A percentile compares a stretch with the other conserved stretches of the same genome.
Conservation (phyloP, 768 basidiomycete genomes). For the Scleroderma bovista region DNA sequence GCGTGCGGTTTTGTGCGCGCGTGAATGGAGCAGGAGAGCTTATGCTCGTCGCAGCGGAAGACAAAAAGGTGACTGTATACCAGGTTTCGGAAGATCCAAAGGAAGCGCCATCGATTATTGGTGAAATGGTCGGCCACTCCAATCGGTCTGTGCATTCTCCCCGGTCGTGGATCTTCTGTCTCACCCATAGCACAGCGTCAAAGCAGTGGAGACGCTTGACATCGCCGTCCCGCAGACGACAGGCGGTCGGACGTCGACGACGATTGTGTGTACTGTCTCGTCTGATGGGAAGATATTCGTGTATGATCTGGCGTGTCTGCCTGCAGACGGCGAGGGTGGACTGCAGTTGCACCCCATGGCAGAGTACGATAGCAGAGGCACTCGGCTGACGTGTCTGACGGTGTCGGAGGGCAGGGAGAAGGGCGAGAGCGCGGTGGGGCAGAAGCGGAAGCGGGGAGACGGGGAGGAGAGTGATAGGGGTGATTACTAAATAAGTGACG, state of each 20-base stretch:
- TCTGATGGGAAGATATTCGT: slow-evolving; percentile 85
- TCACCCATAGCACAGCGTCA: slow-evolving; percentile 50
- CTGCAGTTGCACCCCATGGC: slow-evolving; percentile 49
- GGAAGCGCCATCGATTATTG: slow-evolving; percentile 52
- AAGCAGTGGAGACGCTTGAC: slow-evolving; percentile 64
- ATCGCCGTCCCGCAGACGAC: slow-evolving; percentile 47
- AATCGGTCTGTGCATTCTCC: slow-evolving; percentile 59
- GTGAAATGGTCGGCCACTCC: slow-evolving; percentile 70
- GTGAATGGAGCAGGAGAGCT: slow-evolving; percentile 56
- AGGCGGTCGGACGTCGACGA: slow-evolving; percentile 39
- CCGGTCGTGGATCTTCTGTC: background rate
- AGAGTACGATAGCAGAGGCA: slow-evolving; percentile 81
- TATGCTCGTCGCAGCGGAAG: slow-evolving; percentile 82
- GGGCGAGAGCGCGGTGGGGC: slow-evolving; percentile 7
- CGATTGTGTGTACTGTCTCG: slow-evolving; percentile 70
- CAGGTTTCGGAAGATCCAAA: slow-evolving; percentile 44
- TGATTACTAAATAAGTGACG: slow-evolving; percentile 4
- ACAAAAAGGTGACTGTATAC: slow-evolving; percentile 82
- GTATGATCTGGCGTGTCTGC: slow-evolving; percentile 60
- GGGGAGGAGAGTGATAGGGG: slow-evolving; percentile 33
- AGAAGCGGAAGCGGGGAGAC: slow-evolving; percentile 35
- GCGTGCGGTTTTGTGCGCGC: slow-evolving; percentile 67
- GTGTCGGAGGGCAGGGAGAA: slow-evolving; percentile 45
- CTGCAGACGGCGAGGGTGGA: slow-evolving; percentile 20
- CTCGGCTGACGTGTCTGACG: slow-evolving; percentile 71